These are phyloP conservation scores for Torulaspora globosa DNA, from an alignment of 1,139 yeast genomes.

Conservation along the genomic window DNA sequence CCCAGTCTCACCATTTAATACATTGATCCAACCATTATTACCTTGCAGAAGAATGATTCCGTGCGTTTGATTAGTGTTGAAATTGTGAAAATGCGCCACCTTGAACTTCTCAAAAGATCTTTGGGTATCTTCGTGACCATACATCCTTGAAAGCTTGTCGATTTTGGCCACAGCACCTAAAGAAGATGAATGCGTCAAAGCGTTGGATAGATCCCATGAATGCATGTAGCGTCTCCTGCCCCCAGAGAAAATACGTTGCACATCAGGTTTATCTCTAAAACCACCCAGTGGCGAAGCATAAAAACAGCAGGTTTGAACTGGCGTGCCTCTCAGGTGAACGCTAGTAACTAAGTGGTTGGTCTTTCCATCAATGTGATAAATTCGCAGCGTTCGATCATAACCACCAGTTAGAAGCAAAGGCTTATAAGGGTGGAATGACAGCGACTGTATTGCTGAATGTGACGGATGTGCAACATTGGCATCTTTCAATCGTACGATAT, in stretches of 20 bases:
- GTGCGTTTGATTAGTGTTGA: conserved; percentile 47
- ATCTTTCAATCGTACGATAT: conserved; percentile 76
- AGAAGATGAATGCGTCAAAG: conserved; percentile 24
- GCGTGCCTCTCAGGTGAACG: conserved; percentile 70
- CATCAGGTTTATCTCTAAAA: conserved; percentile 21
- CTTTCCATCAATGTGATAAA: conserved; percentile 92
- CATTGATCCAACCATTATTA: conserved; percentile 84
- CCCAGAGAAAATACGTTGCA: conserved; percentile 63
- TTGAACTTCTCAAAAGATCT: conserved; percentile 83
- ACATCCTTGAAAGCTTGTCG: conserved; percentile 81
- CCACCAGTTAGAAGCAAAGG: conserved; percentile 88
- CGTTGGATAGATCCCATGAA: conserved; percentile 71
- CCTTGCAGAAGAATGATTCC: conserved; percentile 73
- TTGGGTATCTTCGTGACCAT: conserved; percentile 85
- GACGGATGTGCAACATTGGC: conserved; percentile 71
- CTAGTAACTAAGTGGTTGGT: conserved; percentile 76
- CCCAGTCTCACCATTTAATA: conserved; percentile 70
- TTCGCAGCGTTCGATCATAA: conserved; percentile 79
- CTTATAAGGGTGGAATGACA: conserved; percentile 80
- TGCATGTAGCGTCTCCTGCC: conserved; percentile 92
- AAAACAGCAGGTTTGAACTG: conserved; percentile 63
- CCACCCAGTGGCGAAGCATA: conserved; percentile 27
- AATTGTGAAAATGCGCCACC: conserved; percentile 44
- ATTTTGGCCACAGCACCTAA: conserved; percentile 47
- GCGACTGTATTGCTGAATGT: conserved; percentile 73